A percentile compares a stretch with the other conserved stretches of the same genome.
Conservation (phyloP, 2,329 filamentous ascomycete species). For the Phymatotrichopsis omnivora region DNA sequence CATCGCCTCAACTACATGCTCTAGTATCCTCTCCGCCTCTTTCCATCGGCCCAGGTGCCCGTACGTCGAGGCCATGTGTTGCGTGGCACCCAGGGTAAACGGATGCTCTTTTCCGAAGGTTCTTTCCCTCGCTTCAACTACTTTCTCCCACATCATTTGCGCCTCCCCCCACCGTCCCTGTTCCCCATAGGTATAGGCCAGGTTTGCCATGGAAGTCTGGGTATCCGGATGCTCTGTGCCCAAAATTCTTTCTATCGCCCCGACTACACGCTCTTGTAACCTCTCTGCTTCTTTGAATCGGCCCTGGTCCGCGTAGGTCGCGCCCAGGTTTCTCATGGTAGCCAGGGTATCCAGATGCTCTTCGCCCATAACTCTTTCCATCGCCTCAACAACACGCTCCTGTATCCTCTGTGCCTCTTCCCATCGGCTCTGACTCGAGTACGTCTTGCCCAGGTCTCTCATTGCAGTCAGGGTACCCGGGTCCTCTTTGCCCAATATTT, state of each 20-base stretch:
- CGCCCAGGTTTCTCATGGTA: conserved; percentile 10
- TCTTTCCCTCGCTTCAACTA: not conserved
- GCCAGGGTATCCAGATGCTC: conserved; percentile 11
- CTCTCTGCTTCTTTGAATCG: not conserved
- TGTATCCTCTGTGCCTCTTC: conserved; percentile 3
- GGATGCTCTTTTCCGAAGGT: conserved; percentile 11
- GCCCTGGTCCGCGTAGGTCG: not conserved
- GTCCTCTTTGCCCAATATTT: no score
- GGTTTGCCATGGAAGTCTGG: not conserved
- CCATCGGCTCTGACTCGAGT: not conserved
- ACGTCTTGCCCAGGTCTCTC: not conserved
- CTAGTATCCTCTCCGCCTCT: conserved; percentile 5
- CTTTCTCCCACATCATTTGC: not conserved
- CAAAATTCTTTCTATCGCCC: not conserved
- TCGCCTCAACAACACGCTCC: no score
- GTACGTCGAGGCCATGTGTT: conserved; percentile 5
- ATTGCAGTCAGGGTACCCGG: no score
- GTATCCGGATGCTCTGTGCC: not conserved
- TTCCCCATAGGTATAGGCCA: conserved; percentile 1
- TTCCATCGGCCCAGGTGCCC: not conserved
- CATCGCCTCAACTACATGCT: not conserved
- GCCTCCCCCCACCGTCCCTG: not conserved
- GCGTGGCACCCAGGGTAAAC: conserved; percentile 4
- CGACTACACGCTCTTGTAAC: not conserved
- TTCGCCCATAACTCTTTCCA: not conserved